Evolutionary conservation across 2,329 filamentous ascomycete species (phyloP).

Genomic region (Tolypocladium inflatum): DNA sequence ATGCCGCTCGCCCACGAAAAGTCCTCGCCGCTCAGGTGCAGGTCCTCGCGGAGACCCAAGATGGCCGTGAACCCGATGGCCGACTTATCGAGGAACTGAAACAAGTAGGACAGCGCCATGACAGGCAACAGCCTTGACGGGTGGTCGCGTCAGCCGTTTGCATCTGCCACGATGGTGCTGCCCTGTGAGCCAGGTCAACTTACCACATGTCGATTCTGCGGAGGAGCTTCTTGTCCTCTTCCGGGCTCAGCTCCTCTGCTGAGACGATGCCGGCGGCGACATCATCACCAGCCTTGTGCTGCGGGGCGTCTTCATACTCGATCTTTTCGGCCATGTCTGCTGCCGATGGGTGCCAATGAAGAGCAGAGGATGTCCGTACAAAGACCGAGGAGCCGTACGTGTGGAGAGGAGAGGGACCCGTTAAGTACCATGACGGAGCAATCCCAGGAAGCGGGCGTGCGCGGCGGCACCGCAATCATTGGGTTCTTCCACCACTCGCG

Average conservation of each 20-base stretch:
- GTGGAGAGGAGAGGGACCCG: not conserved
- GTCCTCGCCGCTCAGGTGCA: constrained; percentile 35
- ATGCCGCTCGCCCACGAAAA: constrained; percentile 41
- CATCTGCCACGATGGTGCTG: too few species aligned
- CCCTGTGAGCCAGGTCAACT: constrained; percentile 14
- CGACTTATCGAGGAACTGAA: constrained; percentile 54
- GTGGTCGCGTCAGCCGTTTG: not conserved
- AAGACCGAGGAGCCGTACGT: not conserved
- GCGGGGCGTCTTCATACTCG: not conserved
- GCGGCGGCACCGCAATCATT: not conserved
- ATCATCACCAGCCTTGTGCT: not conserved
- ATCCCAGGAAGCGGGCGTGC: too few species aligned
- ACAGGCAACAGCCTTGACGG: constrained; percentile 36
- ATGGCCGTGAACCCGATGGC: constrained; percentile 41
- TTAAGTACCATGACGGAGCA: not conserved
- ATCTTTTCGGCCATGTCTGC: constrained; percentile 1
- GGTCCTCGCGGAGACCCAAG: constrained; percentile 36
- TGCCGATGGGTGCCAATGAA: not conserved
- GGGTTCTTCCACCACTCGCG: not conserved
- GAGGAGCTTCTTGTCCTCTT: constrained; percentile 42
- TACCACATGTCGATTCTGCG: constrained; percentile 49
- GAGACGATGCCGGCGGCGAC: not conserved
- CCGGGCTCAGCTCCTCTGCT: constrained; percentile 7
- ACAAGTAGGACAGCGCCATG: constrained; percentile 43
- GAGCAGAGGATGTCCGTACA: not conserved